Conservation (phyloP, 78 protist genomes). For the Emiliania huxleyi region DNA sequence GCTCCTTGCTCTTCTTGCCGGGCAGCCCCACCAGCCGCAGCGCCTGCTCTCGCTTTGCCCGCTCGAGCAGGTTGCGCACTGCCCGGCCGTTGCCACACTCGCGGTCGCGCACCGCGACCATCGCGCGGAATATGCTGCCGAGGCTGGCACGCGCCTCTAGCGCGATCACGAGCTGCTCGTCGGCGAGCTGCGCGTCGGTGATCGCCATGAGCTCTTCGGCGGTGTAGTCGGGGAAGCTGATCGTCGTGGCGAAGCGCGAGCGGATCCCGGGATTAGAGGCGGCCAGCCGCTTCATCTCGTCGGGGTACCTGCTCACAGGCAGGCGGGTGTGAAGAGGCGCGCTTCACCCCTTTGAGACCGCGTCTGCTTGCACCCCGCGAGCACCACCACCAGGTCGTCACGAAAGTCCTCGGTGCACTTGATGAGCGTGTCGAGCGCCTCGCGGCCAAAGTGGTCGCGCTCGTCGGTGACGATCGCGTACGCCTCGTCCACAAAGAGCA, state of each 20-base stretch:
- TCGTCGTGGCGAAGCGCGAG: constrained; percentile 20
- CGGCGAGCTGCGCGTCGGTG: background rate
- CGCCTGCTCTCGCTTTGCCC: constrained; percentile 35
- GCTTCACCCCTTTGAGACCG: background rate
- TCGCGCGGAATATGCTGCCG: background rate
- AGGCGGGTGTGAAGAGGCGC: too few species aligned
- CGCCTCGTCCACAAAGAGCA: constrained; percentile 63
- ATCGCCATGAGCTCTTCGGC: constrained; percentile 1
- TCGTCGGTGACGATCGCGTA: constrained; percentile 23
- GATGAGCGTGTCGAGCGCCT: constrained; percentile 41
- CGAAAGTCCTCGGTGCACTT: constrained; percentile 41
- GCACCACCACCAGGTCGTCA: constrained; percentile 35
- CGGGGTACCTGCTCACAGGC: too few species aligned
- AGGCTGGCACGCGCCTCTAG: background rate
- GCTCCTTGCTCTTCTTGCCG: background rate
- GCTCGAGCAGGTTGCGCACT: constrained; percentile 46
- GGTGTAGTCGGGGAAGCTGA: constrained; percentile 19
- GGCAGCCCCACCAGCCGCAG: background rate
- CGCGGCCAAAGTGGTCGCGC: background rate
- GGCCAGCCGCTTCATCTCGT: constrained; percentile 1
- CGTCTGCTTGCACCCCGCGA: constrained; percentile 33
- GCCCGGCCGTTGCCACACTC: constrained; percentile 11
- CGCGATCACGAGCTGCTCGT: background rate
- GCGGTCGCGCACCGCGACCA: background rate
- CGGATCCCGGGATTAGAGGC: constrained; percentile 17